These are phyloP conservation scores for Danielia oregonensis DNA, from an alignment of 805 yeast genomes.

Conservation along the genomic window DNA sequence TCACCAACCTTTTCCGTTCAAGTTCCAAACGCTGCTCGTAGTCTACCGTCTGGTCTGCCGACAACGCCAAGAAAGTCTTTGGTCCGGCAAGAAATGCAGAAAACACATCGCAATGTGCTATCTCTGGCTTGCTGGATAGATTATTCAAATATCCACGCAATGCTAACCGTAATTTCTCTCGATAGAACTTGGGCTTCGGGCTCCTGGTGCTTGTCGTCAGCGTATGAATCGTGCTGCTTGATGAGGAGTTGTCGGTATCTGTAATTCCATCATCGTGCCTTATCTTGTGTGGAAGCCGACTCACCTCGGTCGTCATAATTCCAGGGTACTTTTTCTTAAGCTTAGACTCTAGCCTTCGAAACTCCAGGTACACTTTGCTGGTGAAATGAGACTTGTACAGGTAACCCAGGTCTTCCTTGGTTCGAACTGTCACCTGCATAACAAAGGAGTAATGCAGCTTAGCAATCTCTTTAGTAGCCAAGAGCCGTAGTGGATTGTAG, in stretches of 20 bases:
- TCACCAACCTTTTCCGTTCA: slow-evolving; percentile 53
- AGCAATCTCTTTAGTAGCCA: slow-evolving; percentile 5
- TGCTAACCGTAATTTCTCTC: slow-evolving; percentile 77
- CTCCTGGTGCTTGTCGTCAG: not conserved
- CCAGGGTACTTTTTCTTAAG: slow-evolving; percentile 66
- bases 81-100: slow-evolving; percentile 9
- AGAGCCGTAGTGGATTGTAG: slow-evolving; percentile 7
- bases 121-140: slow-evolving; percentile 50
- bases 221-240: not conserved
- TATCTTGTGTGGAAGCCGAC: slow-evolving; percentile 54
- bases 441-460: slow-evolving; percentile 44
- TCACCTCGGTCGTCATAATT: slow-evolving; percentile 46
- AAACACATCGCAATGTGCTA: slow-evolving; percentile 50
- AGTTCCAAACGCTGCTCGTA: slow-evolving; percentile 53
- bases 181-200: slow-evolving; percentile 34
- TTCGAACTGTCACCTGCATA: slow-evolving; percentile 35
- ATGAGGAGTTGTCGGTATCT: slow-evolving; percentile 2
- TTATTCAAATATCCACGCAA: slow-evolving; percentile 67
- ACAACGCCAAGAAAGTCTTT: slow-evolving; percentile 32
- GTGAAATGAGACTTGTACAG: slow-evolving; percentile 40
- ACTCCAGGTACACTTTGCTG: slow-evolving; percentile 64
- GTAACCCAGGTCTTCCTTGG: slow-evolving; percentile 6
- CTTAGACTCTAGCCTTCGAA: slow-evolving; percentile 51
- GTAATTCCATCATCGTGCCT: slow-evolving; percentile 33
- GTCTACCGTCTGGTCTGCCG: slow-evolving; percentile 49